phyloP scores from a whole-genome alignment of 352 stramenopile species.

The Pythium guiyangense region DNA sequence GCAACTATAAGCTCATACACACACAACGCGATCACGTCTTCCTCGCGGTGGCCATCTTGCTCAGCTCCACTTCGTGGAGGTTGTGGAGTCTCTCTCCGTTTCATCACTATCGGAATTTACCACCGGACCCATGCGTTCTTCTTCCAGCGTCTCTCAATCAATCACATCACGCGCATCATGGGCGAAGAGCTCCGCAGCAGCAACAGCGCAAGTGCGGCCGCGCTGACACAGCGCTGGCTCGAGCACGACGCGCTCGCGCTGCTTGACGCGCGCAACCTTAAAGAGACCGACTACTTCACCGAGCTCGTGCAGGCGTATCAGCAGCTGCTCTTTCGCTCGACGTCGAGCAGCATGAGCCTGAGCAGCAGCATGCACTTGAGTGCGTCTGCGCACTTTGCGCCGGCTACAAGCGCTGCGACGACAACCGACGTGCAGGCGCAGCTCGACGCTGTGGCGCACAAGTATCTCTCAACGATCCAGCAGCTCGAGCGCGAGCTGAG shows the following conservation, averaged over 20 bases:
- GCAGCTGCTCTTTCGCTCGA: slow-evolving; percentile 46
- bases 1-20: too few species aligned
- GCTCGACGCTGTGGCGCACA: slow-evolving; percentile 25
- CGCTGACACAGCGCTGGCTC: slow-evolving; percentile 18
- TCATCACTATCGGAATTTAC: too few species aligned
- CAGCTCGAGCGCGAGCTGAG: slow-evolving; percentile 62
- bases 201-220: too few species aligned
- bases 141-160: too few species aligned
- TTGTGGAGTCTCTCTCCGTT: too few species aligned
- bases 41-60: too few species aligned
- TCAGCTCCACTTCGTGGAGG: too few species aligned
- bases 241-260: slow-evolving; percentile 36
- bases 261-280: slow-evolving; percentile 56
- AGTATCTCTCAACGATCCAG: slow-evolving; percentile 64
- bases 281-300: slow-evolving; percentile 50
- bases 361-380: slow-evolving; percentile 13
- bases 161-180: too few species aligned
- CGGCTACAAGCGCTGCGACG: neutral
- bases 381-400: slow-evolving; percentile 8
- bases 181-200: too few species aligned
- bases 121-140: too few species aligned
- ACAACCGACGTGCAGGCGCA: slow-evolving; percentile 13
- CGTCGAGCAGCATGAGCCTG: slow-evolving; percentile 13
- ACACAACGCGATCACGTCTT: too few species aligned
- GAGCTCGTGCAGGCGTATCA: slow-evolving; percentile 64